Percentiles rank a stretch among this genome's conserved stretches.
These are phyloP conservation scores for Cyanidium caldarium DNA, from an alignment of 23 red algal species.

Conservation along the genomic window DNA sequence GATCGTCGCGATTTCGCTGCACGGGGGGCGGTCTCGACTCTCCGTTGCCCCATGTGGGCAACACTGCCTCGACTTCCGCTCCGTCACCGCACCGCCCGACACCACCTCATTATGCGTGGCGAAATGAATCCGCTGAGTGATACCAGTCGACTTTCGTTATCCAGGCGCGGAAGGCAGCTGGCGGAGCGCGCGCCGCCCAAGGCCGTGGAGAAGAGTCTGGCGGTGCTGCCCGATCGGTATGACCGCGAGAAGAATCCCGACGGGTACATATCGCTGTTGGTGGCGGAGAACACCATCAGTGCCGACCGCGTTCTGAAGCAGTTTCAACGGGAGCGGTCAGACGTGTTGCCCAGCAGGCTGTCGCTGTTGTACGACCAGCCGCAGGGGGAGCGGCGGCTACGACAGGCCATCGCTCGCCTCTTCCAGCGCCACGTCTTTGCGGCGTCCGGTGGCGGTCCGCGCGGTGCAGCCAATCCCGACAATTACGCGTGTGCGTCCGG, in stretches of 20 bases:
- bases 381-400: conserved; percentile 13
- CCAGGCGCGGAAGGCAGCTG: background rate
- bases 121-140: no score
- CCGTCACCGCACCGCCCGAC: no score
- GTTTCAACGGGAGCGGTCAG: background rate
- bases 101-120: no score
- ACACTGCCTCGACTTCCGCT: no score
- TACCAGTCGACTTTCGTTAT: no score
- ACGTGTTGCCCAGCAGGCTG: conserved; percentile 1
- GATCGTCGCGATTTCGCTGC: no score
- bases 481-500: conserved; percentile 25
- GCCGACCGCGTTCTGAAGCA: conserved; percentile 24
- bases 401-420: conserved; percentile 10
- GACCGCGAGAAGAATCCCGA: conserved; percentile 20
- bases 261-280: conserved; percentile 42
- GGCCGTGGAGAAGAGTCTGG: conserved; percentile 14
- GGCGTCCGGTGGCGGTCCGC: background rate
- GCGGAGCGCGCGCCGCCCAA: conserved; percentile 3
- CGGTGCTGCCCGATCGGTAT: conserved; percentile 19
- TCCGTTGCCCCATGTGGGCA: no score
- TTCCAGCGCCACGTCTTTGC: conserved; percentile 33
- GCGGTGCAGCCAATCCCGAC: background rate
- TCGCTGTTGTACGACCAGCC: conserved; percentile 24
- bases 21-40: no score
- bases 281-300: conserved; percentile 60